phyloP scores from a whole-genome alignment of 2,329 filamentous ascomycete genomes.

The Epicoccum sorghinum region DNA sequence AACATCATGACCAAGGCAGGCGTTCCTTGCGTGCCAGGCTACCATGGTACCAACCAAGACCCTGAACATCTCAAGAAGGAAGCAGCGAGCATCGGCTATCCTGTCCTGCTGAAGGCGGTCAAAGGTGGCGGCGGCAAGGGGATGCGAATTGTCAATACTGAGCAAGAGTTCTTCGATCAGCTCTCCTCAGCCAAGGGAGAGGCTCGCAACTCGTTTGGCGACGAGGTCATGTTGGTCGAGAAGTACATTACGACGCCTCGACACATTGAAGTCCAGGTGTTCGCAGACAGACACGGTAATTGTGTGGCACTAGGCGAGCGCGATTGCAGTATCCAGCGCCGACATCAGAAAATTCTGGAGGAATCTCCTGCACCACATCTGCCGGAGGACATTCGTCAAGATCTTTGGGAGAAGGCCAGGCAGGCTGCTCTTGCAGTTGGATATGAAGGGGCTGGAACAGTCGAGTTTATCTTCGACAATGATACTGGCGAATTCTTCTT shows the following conservation, averaged over 20 bases:
- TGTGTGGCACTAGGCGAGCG: constrained; percentile 68
- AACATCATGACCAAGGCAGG: constrained; percentile 96
- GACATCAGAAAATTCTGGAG: constrained; percentile 71
- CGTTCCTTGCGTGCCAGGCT: constrained; percentile 94
- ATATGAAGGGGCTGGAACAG: constrained; percentile 70
- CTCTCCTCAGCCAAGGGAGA: constrained; percentile 69
- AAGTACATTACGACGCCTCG: constrained; percentile 71
- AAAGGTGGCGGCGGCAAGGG: constrained; percentile 72
- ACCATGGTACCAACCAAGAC: constrained; percentile 86
- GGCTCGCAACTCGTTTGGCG: constrained; percentile 67
- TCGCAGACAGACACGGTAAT: constrained; percentile 69
- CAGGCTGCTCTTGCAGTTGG: constrained; percentile 67
- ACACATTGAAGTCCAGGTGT: constrained; percentile 72
- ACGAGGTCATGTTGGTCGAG: constrained; percentile 70
- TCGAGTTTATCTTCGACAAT: constrained; percentile 74
- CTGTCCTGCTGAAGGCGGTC: constrained; percentile 69
- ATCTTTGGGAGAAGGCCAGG: constrained; percentile 69
- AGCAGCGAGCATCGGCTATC: constrained; percentile 73
- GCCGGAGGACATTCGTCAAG: constrained; percentile 63
- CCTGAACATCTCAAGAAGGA: constrained; percentile 66
- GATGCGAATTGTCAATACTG: constrained; percentile 66
- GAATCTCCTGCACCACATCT: constrained; percentile 70
- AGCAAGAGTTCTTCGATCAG: constrained; percentile 65
- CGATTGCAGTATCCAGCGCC: constrained; percentile 69
- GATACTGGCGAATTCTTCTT: constrained; percentile 71